Conservation (phyloP, 148 eudicot species). For the Oxyria digyna region DNA sequence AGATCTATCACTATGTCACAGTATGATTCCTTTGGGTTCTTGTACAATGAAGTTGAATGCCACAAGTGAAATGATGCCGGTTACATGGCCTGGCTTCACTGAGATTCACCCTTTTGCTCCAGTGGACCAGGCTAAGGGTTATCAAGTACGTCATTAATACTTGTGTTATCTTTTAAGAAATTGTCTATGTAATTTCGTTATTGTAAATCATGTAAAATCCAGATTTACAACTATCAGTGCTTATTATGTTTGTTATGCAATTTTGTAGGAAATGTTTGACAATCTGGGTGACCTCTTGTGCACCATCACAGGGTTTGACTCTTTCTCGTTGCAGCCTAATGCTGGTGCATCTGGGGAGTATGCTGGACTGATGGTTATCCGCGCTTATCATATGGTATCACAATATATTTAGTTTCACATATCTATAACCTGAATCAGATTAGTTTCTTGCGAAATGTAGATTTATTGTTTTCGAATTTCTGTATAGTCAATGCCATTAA, state of each 20-base stretch:
- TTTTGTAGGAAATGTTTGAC: conserved; percentile 77
- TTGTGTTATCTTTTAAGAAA: neutral
- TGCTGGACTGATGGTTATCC: conserved; percentile 97
- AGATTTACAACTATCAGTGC: neutral
- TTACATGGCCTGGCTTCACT: conserved; percentile 77
- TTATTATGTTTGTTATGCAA: conserved; percentile 2
- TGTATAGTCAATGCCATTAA: neutral
- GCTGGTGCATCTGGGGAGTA: conserved; percentile 99
- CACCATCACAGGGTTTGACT: conserved; percentile 87
- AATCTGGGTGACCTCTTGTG: conserved; percentile 78
- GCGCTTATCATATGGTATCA: conserved; percentile 88
- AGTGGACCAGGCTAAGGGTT: conserved; percentile 74
- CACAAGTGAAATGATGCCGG: conserved; percentile 98
- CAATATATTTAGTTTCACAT: neutral
- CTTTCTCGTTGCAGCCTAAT: conserved; percentile 95
- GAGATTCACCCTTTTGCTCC: conserved; percentile 96
- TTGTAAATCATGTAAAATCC: neutral
- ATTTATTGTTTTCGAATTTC: neutral
- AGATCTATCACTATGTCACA: conserved; percentile 95
- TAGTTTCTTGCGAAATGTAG: neutral
- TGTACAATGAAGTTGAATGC: conserved; percentile 99
- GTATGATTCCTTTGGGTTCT: conserved; percentile 98
- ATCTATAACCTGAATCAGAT: neutral
- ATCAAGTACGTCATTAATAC: conserved; percentile 41
- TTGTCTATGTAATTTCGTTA: neutral